Base-by-base conservation (phyloP, 768 basidiomycete species). In the Rhizopogon salebrosus region DNA sequence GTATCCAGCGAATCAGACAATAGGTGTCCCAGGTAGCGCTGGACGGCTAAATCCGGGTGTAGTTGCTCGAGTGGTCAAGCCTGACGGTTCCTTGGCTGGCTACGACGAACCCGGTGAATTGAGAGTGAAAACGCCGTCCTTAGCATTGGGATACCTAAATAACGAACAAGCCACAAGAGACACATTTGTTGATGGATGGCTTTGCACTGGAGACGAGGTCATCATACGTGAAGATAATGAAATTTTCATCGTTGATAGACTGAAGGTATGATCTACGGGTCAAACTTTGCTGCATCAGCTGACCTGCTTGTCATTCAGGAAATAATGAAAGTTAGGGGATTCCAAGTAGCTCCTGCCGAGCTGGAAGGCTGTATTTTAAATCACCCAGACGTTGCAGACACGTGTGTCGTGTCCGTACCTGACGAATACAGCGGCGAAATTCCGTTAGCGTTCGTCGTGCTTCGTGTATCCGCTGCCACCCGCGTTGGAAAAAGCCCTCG, bases 341-440 rank as follows among this genome's bases (percentile, higher is more conserved):
- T 84, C 64, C 87, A 89, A 62, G 86, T 89, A 1, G 84, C 87
- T 1, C 87, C 86, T 3, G 85, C 87, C 3, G 85, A 87, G 57
- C 72, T 87, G 8, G 86, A 87, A 57, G 86, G 80, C 16, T 83
- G 83, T 54, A 61, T 85, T 14, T 63, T 85, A 29, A 75, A 72
- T 43, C 82, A 87, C 56, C 65, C 75, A 0, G 84, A 84, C 56
- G 78, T 87, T 13, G 72, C 73, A 6, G 79, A 84, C 37, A 73
- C 73, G 3, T 86, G 86, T 57, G 85, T 89, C 4, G 80, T 89
- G 16, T 80, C 83, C 1, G 60, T 84, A 27, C 81, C 79, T 9
- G 82, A 89, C 59, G 86, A 88, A 6, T 88, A 80, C 54, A 82
- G 80, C 52, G 87, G 87, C 11, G 87, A 89, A 61, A 68, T 86